Conservation (phyloP, 108 stramenopile genomes). For the Skeletonema potamos region DNA sequence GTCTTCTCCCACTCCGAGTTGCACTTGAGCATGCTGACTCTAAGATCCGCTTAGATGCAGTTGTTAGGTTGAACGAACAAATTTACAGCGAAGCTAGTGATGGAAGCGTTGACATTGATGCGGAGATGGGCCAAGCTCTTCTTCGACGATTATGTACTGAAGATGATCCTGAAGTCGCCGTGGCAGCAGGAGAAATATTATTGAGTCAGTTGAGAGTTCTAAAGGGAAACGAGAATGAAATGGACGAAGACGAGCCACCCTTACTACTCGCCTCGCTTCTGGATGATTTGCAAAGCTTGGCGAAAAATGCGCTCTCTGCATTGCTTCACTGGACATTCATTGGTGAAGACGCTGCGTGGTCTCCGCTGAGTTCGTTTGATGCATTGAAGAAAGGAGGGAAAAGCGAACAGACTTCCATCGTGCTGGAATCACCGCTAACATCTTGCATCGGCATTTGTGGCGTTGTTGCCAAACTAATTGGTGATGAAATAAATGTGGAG, state of each 20-base stretch:
- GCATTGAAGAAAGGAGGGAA: background rate
- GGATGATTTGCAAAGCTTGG: conserved; percentile 25
- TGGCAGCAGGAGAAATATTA: conserved; percentile 54
- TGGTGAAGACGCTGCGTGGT: conserved; percentile 28
- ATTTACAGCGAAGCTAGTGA: conserved; percentile 1
- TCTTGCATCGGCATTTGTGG: conserved; percentile 36
- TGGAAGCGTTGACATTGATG: conserved; percentile 13
- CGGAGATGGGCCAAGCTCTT: conserved; percentile 47
- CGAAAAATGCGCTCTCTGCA: conserved; percentile 26
- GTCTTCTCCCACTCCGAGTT: conserved; percentile 63
- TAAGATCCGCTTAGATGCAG: conserved; percentile 60
- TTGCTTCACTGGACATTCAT: conserved; percentile 36
- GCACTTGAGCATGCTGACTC: conserved; percentile 75
- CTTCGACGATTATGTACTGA: conserved; percentile 62
- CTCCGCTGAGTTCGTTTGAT: conserved; percentile 5
- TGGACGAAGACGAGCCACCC: background rate
- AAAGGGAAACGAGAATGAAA: conserved; percentile 1
- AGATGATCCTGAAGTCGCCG: conserved; percentile 53
- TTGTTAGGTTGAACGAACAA: conserved; percentile 43
- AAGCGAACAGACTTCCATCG: background rate
- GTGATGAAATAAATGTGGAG: conserved; percentile 5
- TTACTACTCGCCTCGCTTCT: conserved; percentile 1
- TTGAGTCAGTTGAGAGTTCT: conserved; percentile 17
- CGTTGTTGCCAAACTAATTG: conserved; percentile 23
- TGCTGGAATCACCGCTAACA: conserved; percentile 15